Percentiles rank a stretch among this genome's conserved stretches.
Evolutionary conservation across 2,329 filamentous ascomycete species (phyloP).

Genomic region (Monilinia fructicola): DNA sequence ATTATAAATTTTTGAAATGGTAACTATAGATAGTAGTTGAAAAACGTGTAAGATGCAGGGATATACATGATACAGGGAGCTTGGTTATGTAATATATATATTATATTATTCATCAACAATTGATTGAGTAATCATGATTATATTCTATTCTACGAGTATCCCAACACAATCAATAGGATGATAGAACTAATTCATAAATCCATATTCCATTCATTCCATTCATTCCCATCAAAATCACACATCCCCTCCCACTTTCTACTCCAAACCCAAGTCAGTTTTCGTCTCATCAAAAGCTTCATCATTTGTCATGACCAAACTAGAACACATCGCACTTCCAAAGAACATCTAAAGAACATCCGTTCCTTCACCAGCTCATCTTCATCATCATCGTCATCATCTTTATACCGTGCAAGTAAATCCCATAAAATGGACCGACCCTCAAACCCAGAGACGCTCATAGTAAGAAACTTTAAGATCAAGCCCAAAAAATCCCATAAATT

Average conservation of each 20-base stretch:
- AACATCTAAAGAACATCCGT: too few species aligned
- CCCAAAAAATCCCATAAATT: not conserved
- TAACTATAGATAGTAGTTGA: too few species aligned
- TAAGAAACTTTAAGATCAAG: slow-evolving; percentile 6
- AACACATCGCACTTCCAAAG: not conserved
- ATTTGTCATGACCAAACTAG: slow-evolving; percentile 22
- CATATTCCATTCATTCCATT: too few species aligned
- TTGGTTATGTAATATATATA: too few species aligned
- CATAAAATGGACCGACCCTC: not conserved
- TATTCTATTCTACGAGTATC: too few species aligned
- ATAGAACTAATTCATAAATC: not conserved
- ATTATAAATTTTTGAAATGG: too few species aligned
- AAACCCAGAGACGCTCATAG: slow-evolving; percentile 12
- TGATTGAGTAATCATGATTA: too few species aligned
- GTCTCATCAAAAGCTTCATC: not conserved
- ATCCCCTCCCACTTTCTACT: slow-evolving; percentile 15
- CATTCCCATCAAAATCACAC: slow-evolving; percentile 5
- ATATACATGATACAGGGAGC: too few species aligned
- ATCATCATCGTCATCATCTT: too few species aligned
- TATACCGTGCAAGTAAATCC: not conserved
- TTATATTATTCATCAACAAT: too few species aligned
- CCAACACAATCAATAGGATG: not conserved
- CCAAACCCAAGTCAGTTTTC: slow-evolving; percentile 37
- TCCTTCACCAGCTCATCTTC: not conserved
- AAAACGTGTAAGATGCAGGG: too few species aligned